Percentiles rank a stretch among this genome's conserved stretches.
These are phyloP conservation scores for Mallotus japonicus DNA, from an alignment of 441 rosid species.

Conservation along the genomic window DNA sequence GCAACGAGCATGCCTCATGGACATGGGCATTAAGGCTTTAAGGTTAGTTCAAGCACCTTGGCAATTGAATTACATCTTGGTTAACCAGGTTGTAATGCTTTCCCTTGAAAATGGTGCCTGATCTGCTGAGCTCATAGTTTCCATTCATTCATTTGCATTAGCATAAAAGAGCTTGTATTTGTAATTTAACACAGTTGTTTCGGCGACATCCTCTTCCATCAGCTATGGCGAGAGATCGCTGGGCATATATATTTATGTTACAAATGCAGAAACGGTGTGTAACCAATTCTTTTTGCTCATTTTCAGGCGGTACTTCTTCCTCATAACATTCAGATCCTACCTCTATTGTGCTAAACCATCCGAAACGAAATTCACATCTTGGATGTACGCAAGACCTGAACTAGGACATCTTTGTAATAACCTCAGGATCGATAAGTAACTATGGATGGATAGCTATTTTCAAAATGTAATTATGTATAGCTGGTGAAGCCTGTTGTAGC, in stretches of 20 bases:
- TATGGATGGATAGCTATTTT: slow-evolving; percentile 8
- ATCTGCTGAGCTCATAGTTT: too few species aligned
- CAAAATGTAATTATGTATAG: slow-evolving; percentile 42
- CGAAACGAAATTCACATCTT: slow-evolving; percentile 59
- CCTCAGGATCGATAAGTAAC: slow-evolving; percentile 76
- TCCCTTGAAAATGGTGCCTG: too few species aligned
- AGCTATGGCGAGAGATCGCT: background rate
- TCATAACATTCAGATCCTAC: slow-evolving; percentile 86
- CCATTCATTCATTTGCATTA: too few species aligned
- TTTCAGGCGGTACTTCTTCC: slow-evolving; percentile 90
- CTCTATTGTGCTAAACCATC: slow-evolving; percentile 64
- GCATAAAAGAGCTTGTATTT: too few species aligned
- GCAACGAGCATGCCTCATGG: slow-evolving; percentile 61
- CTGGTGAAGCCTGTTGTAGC: slow-evolving; percentile 26
- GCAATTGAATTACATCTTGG: slow-evolving; percentile 12
- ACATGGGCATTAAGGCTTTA: slow-evolving; percentile 87
- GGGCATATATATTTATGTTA: background rate
- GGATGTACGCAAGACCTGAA: slow-evolving; percentile 95
- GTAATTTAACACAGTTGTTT: background rate
- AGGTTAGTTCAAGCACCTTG: slow-evolving; percentile 47
- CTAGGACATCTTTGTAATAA: slow-evolving; percentile 89
- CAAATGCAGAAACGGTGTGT: background rate
- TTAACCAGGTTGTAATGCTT: background rate
- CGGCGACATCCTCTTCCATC: too few species aligned
- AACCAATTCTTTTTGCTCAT: background rate